Evolutionary conservation across 2,329 filamentous ascomycete genomes (phyloP).

Genomic region (Helminthosporium solani): DNA sequence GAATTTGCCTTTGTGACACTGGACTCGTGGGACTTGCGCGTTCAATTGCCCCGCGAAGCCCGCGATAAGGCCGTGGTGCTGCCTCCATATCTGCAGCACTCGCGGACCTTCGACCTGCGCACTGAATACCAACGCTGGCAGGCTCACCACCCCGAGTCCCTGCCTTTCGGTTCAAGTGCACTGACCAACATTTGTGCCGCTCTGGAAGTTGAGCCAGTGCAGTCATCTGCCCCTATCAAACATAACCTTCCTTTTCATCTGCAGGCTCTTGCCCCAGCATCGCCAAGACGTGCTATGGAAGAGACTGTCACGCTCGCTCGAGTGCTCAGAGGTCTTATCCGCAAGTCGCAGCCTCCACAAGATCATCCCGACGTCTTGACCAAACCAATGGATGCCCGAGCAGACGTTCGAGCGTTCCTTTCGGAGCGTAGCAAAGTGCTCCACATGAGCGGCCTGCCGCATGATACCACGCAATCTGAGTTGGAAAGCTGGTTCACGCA

Average conservation of each 20-base stretch:
- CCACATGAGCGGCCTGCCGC: conserved; percentile 94
- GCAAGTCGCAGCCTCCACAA: conserved; percentile 91
- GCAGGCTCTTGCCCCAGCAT: conserved; percentile 91
- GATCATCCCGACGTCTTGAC: conserved; percentile 95
- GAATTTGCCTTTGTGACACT: conserved; percentile 98
- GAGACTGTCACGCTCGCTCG: conserved; percentile 92
- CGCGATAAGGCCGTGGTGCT: conserved; percentile 97
- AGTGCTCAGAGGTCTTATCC: conserved; percentile 87
- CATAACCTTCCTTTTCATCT: conserved; percentile 98
- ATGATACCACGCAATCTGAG: conserved; percentile 98
- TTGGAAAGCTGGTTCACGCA: conserved; percentile 99
- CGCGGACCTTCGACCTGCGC: conserved; percentile 91
- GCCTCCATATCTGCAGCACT: conserved; percentile 95
- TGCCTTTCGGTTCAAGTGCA: conserved; percentile 94
- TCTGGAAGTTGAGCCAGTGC: conserved; percentile 94
- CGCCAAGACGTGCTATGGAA: conserved; percentile 94
- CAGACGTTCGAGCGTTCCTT: conserved; percentile 93
- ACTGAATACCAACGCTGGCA: conserved; percentile 99
- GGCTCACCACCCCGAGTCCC: conserved; percentile 94
- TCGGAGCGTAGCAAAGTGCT: conserved; percentile 97
- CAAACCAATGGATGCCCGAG: conserved; percentile 92
- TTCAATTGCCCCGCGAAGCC: conserved; percentile 95
- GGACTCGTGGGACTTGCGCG: conserved; percentile 96
- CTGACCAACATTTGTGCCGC: conserved; percentile 97
- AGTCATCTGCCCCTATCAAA: conserved; percentile 97